Base-by-base conservation (phyloP, 768 basidiomycete genomes). In the Pisolithus orientalis region DNA sequence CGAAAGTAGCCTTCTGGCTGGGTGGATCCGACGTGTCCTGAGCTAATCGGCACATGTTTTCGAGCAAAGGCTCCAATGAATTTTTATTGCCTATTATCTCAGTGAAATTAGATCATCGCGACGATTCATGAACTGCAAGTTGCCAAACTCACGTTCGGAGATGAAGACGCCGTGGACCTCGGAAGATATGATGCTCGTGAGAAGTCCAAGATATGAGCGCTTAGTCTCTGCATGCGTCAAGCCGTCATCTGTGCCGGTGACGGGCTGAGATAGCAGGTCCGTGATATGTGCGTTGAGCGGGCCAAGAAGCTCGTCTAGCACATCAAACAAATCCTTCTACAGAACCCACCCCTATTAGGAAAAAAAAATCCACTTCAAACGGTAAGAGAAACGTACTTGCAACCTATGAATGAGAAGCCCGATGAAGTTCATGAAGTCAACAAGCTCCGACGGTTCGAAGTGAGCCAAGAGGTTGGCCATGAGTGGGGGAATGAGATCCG, bases 371-470 rank as follows among this genome's bases (percentile, higher is more conserved):
- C 29, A 21, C 53, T n/a, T 10, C 5, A 21, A 24, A 50, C 27
- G 10, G 16, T 5, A 29, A 47, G 29, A 14, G 44, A 45, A 24
- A 55, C 67, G 50, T 54, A 93, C 94, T 76, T 92, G 90, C 50
- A 98, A 80, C 64, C 90, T 90, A 66, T 95, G 92, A 49, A 94
- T 85, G 49, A 97, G 73, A 8, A 96, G 74, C 6, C 87, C 87
- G 50, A 99, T 87, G 74, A 99, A 98, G 62, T 86, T 88, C 78
- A 98, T 86, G 62, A 98, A 95, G 64, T 99, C 96, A 28, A 88
- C 85, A 52, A 99, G 73, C 67, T 99, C 96, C 6, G 86, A 80
- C 1, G 93, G 87, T 58, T 96, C 92, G 62, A 94, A 94, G 59
- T 95, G 90, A 3, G 84, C 80, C 47, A 98, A 80, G n/a, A 98